Base-by-base conservation (phyloP, 208 protist species). In the Leishmania turanica region DNA sequence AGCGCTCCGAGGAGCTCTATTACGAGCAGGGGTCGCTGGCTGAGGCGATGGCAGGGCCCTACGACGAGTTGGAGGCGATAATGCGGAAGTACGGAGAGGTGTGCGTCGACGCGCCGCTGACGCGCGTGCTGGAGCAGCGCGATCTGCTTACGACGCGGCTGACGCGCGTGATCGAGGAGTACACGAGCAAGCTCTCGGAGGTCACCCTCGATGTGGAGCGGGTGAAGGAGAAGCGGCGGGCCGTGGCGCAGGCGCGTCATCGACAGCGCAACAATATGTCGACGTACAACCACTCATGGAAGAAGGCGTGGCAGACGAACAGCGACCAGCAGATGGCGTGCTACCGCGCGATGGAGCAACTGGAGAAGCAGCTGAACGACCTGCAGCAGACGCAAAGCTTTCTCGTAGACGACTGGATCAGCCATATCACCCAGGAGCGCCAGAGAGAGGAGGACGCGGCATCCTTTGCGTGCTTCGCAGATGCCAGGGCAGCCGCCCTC, bases 1-100 rank as follows among this genome's bases (percentile, higher is more conserved):
- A 93, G 66, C 83, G 83, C 64, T 90, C 89, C 4, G 94, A 97
- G 82, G 83, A 92, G 34, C 78, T 97, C 21, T 97, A 97, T 83
- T 95, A 94, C 85, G 78, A 93, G 81, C 87, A 94, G 77, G 90
- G 87, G 34, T 82, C 86, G n/a, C 77, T 96, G 75, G 77, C 92
- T 4, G 92, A 97, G 74, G 74, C 90, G 53, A 91, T 96, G 90
- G 78, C 80, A 40, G 75, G 73, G 53, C 75, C 89, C 3, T 95
- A 93, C 84, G 89, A 92, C 75, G 73, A 91, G 66, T 78, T 96
- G 42, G 90, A 95, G 76, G 65, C 66, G 49, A 77, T 69, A 31
- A 88, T 96, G 78, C 71, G 87, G 70, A 47, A 69, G 56, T 90
- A 93, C 78, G 56, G 82, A 17, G 75, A 82, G 58, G 79, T 87